A percentile compares a stretch with the other conserved stretches of the same genome.
phyloP scores from a whole-genome alignment of 139 green algal genomes.

The Chlorella sp. region DNA sequence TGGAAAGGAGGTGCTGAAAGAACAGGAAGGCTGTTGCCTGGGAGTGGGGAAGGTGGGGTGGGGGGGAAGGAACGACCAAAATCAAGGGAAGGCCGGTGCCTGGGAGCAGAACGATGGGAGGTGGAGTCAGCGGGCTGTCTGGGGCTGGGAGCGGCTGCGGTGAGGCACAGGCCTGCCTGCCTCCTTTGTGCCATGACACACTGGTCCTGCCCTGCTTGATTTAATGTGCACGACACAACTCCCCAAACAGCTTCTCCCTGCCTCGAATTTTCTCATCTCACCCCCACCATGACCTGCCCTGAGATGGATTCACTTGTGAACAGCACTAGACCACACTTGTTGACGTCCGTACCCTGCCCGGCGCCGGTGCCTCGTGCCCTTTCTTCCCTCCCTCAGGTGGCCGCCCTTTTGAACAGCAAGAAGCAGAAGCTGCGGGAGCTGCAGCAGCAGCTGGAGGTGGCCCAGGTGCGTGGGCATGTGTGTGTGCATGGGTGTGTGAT shows the following conservation, averaged over 20 bases:
- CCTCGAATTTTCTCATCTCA: too few relatives aligned
- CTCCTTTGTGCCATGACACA: too few relatives aligned
- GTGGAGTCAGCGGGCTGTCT: too few relatives aligned
- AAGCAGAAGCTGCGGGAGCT: slow-evolving; percentile 36
- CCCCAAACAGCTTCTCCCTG: too few relatives aligned
- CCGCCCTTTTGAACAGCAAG: slow-evolving; percentile 35
- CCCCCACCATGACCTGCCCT: too few relatives aligned
- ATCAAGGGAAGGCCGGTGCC: too few relatives aligned
- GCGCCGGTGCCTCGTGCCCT: not conserved
- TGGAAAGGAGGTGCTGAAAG: not conserved
- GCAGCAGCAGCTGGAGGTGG: slow-evolving; percentile 12
- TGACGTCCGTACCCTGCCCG: not conserved
- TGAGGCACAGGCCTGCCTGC: not conserved
- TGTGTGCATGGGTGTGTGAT: not conserved
- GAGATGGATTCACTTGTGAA: too few relatives aligned
- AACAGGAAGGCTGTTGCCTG: too few relatives aligned
- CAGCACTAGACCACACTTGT: too few relatives aligned
- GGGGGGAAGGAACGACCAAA: not conserved
- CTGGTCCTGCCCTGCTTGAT: not conserved
- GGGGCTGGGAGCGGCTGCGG: not conserved
- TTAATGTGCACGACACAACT: too few relatives aligned
- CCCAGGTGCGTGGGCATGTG: not conserved
- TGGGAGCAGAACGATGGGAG: too few relatives aligned
- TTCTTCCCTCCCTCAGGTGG: slow-evolving; percentile 1
- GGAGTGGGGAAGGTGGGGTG: not conserved